These are phyloP conservation scores for Flaveria brownii DNA, from an alignment of 129 eudicot genomes.

Conservation along the genomic window DNA sequence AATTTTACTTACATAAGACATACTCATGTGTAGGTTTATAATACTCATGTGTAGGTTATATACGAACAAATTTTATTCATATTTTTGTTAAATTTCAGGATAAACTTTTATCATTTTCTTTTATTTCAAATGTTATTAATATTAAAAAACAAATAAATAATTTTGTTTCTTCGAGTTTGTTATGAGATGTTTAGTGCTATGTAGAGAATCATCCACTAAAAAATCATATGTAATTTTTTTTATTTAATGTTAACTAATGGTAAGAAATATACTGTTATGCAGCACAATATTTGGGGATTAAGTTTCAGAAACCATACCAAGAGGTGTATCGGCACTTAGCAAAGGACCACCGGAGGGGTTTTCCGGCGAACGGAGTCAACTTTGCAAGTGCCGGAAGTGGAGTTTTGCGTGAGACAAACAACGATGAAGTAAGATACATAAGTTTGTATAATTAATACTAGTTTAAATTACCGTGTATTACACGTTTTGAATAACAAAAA, in stretches of 20 bases:
- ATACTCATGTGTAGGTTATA: no score
- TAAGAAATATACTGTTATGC: slow-evolving; percentile 13
- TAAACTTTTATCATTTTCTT: no score
- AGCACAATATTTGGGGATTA: slow-evolving; percentile 62
- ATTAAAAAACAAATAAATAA: no score
- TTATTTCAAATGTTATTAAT: no score
- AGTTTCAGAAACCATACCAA: slow-evolving; percentile 56
- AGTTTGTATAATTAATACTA: no score
- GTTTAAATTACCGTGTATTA: no score
- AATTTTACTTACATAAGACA: no score
- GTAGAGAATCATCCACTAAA: no score
- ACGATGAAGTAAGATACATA: slow-evolving; percentile 27
- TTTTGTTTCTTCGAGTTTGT: no score
- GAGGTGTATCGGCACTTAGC: slow-evolving; percentile 43
- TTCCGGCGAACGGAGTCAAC: slow-evolving; percentile 69
- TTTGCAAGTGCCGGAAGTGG: slow-evolving; percentile 92
- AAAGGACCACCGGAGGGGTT: slow-evolving; percentile 33
- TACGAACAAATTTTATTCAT: neutral
- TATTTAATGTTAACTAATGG: neutral
- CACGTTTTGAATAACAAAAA: no score
- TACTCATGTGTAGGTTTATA: no score
- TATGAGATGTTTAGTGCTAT: no score
- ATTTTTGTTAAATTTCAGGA: neutral
- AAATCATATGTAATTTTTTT: neutral
- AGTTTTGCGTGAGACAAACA: slow-evolving; percentile 52